Evolutionary conservation across 306 rosid genomes (phyloP).

Genomic region (Abrus pulchellus): DNA sequence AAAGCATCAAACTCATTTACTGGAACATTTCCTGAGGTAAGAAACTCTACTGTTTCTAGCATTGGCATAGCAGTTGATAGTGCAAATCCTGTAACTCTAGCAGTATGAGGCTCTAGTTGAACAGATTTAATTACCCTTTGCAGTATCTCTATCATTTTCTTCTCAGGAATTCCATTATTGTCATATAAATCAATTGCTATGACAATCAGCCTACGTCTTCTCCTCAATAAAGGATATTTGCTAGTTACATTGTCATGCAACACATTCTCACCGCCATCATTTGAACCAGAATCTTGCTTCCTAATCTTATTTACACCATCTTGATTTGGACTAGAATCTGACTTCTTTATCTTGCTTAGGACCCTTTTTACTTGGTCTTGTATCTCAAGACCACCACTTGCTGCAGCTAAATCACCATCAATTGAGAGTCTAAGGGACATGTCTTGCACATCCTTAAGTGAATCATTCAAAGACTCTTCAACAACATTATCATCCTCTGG

Average conservation of each 20-base stretch:
- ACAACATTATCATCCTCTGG: conserved; percentile 38
- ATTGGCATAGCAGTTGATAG: conserved; percentile 49
- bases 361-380: conserved; percentile 48
- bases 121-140: conserved; percentile 46
- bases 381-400: conserved; percentile 15
- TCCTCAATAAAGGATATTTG: conserved; percentile 44
- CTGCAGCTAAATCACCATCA: conserved; percentile 43
- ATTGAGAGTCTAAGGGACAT: conserved; percentile 52
- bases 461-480: conserved; percentile 43
- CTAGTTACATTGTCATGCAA: conserved; percentile 24
- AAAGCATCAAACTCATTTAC: conserved; percentile 48
- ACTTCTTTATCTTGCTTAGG: conserved; percentile 44
- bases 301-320: conserved; percentile 51
- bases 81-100: conserved; percentile 47
- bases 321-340: conserved; percentile 24
- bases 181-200: conserved; percentile 44
- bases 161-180: conserved; percentile 40
- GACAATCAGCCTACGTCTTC: conserved; percentile 45
- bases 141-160: conserved; percentile 26
- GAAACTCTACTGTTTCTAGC: conserved; percentile 32
- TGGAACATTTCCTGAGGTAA: conserved; percentile 36
- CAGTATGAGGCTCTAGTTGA: conserved; percentile 45
- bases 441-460: conserved; percentile 45
- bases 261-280: conserved; percentile 32
- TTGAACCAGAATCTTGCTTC: conserved; percentile 42